These are phyloP conservation scores for Lithohypha guttulata DNA, from an alignment of 2,329 filamentous ascomycete genomes.

Conservation along the genomic window DNA sequence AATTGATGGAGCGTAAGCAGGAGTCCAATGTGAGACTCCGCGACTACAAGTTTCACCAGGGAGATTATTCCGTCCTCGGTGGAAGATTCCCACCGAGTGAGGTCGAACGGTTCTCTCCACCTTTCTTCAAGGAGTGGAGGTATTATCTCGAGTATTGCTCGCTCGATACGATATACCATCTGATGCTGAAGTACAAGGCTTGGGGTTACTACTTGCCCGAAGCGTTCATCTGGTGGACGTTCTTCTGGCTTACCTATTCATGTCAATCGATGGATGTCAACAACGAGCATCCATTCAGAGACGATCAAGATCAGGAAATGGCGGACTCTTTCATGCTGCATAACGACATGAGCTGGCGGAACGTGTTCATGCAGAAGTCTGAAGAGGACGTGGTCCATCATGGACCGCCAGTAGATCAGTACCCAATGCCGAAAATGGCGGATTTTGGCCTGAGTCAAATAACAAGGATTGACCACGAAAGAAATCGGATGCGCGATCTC, in stretches of 20 bases:
- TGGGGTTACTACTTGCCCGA: slow-evolving; percentile 17
- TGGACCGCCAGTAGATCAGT: slow-evolving; percentile 3
- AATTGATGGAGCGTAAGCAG: not conserved
- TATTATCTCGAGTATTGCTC: slow-evolving; percentile 15
- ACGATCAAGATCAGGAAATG: slow-evolving; percentile 5
- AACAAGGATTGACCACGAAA: slow-evolving; percentile 4
- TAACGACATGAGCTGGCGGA: slow-evolving; percentile 13
- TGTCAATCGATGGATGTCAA: slow-evolving; percentile 5
- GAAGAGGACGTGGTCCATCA: not conserved
- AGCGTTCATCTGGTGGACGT: slow-evolving; percentile 16
- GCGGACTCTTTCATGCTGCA: slow-evolving; percentile 12
- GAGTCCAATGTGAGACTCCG: slow-evolving; percentile 10
- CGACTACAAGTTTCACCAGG: slow-evolving; percentile 11
- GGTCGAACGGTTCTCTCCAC: not conserved
- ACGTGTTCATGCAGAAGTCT: not conserved
- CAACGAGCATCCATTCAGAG: not conserved
- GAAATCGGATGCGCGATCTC: slow-evolving; percentile 1
- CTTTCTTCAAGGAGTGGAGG: slow-evolving; percentile 9
- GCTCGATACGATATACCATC: slow-evolving; percentile 9
- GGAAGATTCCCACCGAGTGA: not conserved
- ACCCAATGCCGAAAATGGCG: slow-evolving; percentile 14
- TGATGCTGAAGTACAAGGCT: slow-evolving; percentile 16
- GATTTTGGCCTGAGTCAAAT: slow-evolving; percentile 15
- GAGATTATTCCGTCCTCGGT: not conserved
- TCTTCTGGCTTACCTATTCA: slow-evolving; percentile 11